Evolutionary conservation across 2,329 filamentous ascomycete species (phyloP), one percentile per base, ranked within the genome.

Genomic region (Claviceps capensis): DNA sequence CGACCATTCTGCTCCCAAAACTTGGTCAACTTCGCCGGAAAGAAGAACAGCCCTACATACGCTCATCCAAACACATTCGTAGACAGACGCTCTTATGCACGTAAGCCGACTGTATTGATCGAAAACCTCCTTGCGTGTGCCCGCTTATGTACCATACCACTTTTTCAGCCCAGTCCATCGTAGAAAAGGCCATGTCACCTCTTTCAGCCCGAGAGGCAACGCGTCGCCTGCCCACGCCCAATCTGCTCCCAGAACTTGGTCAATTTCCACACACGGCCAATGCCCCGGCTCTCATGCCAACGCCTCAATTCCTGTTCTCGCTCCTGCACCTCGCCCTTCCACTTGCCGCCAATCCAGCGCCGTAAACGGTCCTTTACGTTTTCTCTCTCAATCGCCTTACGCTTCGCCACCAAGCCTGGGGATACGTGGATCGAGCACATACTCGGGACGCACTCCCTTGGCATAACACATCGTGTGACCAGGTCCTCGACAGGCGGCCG

Each of bases 221-320:
- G 46, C 56, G 46, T 72, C 56, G 47, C 71, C 69, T 2, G 26
- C 26, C 71, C 73, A 16, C 65, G 65, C 1, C 73, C 72, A 37
- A 85, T 69, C 22, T 72, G 71, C 65, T 86, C 83, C 82, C 82
- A 87, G 61, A 84, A 86, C 54, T 72, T 72, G 59, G 75, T 76
- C 52, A 87, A 62, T 22, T 76, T 72, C 73, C 81, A 79, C 6
- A 85, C 81, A 43, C 76, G 68, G 2, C 78, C 77, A 0, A 79
- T 65, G 0, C 78, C 76, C 1, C 68, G 66, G 34, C 66, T 69
- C 62, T 81, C 77, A 55, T 79, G 73, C 63, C 68, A 71, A 54
- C 60, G 62, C 55, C 65, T 68, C 23, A 76, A 65, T 51, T 69
- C 66, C 60, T 80, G 71, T 58, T 72, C 71, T 46, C 71, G 66